Evolutionary conservation across 176 grass and related monocot species (phyloP), one percentile per base, ranked within the genome.

Genomic region (Paspalum vaginatum): DNA sequence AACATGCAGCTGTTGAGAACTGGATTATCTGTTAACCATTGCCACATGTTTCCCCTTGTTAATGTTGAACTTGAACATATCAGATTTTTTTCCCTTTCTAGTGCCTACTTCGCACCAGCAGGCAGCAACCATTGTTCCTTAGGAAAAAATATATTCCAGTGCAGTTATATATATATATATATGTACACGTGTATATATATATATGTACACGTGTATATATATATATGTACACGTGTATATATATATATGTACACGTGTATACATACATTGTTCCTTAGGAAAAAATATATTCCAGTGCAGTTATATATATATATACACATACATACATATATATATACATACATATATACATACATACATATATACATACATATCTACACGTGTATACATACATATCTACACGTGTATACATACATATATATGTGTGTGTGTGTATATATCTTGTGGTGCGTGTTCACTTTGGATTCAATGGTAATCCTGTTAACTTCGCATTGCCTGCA

Each of bases 401-500:
- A n/a, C n/a, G n/a, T n/a, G n/a, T n/a, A n/a, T n/a, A n/a, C n/a
- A n/a, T n/a, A n/a, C n/a, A n/a, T n/a, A n/a, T n/a, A n/a, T n/a
- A n/a, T n/a, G n/a, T n/a, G n/a, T n/a, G n/a, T n/a, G n/a, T n/a
- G n/a, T n/a, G n/a, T 20, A 43, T 26, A 55, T n/a, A 40, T 64
- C 53, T 60, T 72, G 13, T 71, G 16, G 27, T 65, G 57, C 76
- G 22, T 16, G 51, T 72, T 41, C 21, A 53, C 21, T 74, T 51
- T 65, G 47, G 65, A 50, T 37, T 11, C 7, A 21, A 5, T 17
- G 27, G 37, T 43, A 46, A 50, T 48, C 47, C 43, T 81, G 13
- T 78, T 78, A 55, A 80, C 62, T 85, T 78, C 14, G 11, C 63
- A 81, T 56, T 24, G 20, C 21, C 67, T 44, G 20, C 48, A 10